Percentiles rank a stretch among this genome's conserved stretches.
phyloP scores from a whole-genome alignment of 148 eudicot genomes.

The Fagopyrum homotropicum region DNA sequence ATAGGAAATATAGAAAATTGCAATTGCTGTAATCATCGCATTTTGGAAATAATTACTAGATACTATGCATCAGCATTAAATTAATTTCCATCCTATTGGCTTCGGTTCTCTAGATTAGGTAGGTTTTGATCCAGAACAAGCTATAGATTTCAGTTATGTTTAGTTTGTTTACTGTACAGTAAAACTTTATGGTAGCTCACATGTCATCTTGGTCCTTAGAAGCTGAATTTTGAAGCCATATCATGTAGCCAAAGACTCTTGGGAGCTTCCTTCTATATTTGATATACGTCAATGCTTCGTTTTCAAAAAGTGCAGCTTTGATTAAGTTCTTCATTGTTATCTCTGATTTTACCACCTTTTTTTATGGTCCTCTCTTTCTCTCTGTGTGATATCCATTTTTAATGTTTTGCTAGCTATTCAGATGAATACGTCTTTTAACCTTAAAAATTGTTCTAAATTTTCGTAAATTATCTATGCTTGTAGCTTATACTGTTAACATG shows the following conservation, averaged over 20 bases:
- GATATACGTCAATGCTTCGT: neutral
- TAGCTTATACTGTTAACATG: slow-evolving; percentile 77
- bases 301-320: neutral
- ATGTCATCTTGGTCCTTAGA: neutral
- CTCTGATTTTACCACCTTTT: neutral
- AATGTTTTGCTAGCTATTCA: neutral
- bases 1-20: neutral
- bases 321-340: neutral
- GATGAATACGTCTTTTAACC: neutral
- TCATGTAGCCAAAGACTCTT: neutral
- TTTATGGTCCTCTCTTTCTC: neutral
- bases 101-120: neutral
- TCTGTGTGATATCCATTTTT: neutral
- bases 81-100: neutral
- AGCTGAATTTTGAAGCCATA: neutral
- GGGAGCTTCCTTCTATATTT: neutral
- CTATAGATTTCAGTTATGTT: neutral
- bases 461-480: slow-evolving; percentile 28
- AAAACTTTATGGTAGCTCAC: neutral
- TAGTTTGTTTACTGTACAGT: neutral
- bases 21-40: neutral
- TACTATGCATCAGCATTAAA: neutral
- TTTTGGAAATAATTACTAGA: neutral
- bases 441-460: slow-evolving; percentile 19
- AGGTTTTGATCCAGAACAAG: neutral